These are phyloP conservation scores for Sonneratia caseolaris DNA, from an alignment of 345 rosid genomes.

Conservation along the genomic window DNA sequence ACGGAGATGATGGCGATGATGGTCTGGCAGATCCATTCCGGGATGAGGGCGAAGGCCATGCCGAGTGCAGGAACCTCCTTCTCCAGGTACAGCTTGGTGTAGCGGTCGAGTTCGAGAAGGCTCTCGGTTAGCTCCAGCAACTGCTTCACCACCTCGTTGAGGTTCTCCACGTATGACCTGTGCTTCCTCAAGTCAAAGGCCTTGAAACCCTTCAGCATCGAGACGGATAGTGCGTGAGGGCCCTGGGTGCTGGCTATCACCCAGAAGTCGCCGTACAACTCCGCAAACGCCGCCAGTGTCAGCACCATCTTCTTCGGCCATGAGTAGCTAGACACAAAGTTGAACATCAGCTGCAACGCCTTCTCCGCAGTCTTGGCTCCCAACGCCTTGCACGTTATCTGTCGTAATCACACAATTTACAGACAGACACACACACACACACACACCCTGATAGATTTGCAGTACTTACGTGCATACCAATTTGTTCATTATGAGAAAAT, in stretches of 20 bases:
- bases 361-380: neutral
- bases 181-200: neutral
- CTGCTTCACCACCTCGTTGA: neutral
- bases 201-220: neutral
- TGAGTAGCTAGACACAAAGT: neutral
- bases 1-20: constrained; percentile 1
- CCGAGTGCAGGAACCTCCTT: neutral
- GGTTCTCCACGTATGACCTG: neutral
- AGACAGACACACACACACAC: neutral
- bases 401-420: neutral
- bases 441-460: too few species aligned
- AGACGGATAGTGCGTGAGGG: neutral
- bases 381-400: constrained; percentile 1
- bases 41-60: neutral
- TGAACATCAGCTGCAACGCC: neutral
- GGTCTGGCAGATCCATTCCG: constrained; percentile 6
- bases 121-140: neutral
- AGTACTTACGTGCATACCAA: neutral
- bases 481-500: neutral
- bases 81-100: neutral
- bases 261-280: neutral
- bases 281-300: constrained; percentile 9
- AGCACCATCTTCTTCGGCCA: constrained; percentile 1
- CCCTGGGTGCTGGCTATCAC: neutral
- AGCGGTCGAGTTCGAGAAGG: neutral